Conservation (phyloP, 306 rosid species). For the Quercus cerris region DNA sequence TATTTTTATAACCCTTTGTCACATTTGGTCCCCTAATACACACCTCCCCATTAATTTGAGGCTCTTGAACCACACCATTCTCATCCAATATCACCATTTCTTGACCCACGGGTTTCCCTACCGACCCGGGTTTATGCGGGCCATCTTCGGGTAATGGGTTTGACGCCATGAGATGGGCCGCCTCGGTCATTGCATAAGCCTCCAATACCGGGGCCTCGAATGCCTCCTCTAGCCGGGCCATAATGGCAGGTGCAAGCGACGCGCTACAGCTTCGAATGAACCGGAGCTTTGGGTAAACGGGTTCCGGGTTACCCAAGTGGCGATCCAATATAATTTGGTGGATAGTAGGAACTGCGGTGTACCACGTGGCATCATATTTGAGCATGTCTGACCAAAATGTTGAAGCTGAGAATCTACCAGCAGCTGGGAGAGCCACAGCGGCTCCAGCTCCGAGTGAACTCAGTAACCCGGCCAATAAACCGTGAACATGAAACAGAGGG, state of each 20-base stretch:
- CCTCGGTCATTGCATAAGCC: slow-evolving; percentile 96
- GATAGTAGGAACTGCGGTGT: slow-evolving; percentile 92
- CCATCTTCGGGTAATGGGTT: slow-evolving; percentile 80
- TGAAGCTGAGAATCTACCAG: slow-evolving; percentile 83
- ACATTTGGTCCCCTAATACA: slow-evolving; percentile 79
- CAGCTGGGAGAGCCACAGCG: slow-evolving; percentile 57
- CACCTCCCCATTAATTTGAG: slow-evolving; percentile 53
- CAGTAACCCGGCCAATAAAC: slow-evolving; percentile 59
- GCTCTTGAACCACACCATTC: slow-evolving; percentile 40
- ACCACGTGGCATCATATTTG: slow-evolving; percentile 70
- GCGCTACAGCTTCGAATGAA: slow-evolving; percentile 92
- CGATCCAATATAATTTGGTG: slow-evolving; percentile 93
- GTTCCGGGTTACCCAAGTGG: slow-evolving; percentile 55
- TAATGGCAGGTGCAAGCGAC: slow-evolving; percentile 69
- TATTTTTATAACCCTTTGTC: slow-evolving; percentile 76
- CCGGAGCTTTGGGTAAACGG: slow-evolving; percentile 65
- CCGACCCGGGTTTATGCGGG: slow-evolving; percentile 77
- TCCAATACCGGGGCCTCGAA: slow-evolving; percentile 86
- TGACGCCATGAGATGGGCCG: slow-evolving; percentile 77
- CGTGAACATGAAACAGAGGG: slow-evolving; percentile 89
- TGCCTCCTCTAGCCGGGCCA: slow-evolving; percentile 57
- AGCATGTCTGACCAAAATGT: slow-evolving; percentile 84
- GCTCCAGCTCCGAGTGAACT: slow-evolving; percentile 66
- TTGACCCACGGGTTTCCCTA: slow-evolving; percentile 78
- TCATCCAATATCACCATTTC: slow-evolving; percentile 61